Evolutionary conservation across 1,139 yeast genomes (phyloP), one percentile per base, ranked within the genome.

Genomic region (Saccharomyces hybrid): DNA sequence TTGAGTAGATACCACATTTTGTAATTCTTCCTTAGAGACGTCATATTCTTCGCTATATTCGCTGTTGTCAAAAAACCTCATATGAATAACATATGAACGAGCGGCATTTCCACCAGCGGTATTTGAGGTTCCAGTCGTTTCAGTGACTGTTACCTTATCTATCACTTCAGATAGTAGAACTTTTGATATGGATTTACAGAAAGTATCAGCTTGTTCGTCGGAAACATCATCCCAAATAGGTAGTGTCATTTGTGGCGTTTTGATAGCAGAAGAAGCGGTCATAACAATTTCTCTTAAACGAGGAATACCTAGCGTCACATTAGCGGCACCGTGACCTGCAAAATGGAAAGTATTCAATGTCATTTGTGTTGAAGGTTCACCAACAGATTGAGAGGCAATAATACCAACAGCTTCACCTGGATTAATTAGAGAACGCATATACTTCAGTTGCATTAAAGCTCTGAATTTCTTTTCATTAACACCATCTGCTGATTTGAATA

Each of bases 271-370:
- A 56, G 97, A 88, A 11, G 99, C 99, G 16, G 99, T 95, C 99
- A 95, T 95, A 70, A 95, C 91, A 70, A 95, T 95, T 81, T 95
- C 99, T 82, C 99, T 86, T 91, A 95, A 86, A 83, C 99, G 97
- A 51, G 99, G 99, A 70, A 95, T 95, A 86, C 99, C 99, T 69
- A 95, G 80, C 0, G 99, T 95, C 62, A 95, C 99, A 74, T 95
- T 95, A 51, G 99, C 99, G 56, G 99, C 99, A 82, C 99, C 99
- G 76, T 95, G 99, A 72, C 99, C 99, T 64, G 99, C 99, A 69
- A 95, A 95, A 78, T 95, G 99, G 95, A 95, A 95, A 54, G 99
- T 95, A 73, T 95, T 95, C 69, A 95, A 81, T 23, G 99, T 95
- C 99, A 95, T 95, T 77, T 95, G 99, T 5, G 99, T 95, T 3